These are phyloP conservation scores for Geranomyces variabilis DNA, from an alignment of 192 early-diverging fungal genomes.

Conservation along the genomic window DNA sequence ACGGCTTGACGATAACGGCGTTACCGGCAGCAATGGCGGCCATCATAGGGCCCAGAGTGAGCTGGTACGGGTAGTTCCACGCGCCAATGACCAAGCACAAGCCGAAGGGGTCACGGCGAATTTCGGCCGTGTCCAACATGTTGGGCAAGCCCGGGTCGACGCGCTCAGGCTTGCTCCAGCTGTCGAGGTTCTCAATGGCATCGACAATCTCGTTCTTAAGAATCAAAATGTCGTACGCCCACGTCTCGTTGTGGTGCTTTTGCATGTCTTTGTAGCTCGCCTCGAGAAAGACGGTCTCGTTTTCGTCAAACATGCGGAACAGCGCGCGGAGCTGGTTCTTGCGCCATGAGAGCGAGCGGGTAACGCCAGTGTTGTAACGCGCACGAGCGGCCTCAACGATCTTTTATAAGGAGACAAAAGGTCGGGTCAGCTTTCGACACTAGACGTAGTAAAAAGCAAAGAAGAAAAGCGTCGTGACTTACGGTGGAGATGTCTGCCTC, in stretches of 20 bases:
- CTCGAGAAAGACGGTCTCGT: conserved; percentile 34
- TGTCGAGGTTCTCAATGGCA: conserved; percentile 43
- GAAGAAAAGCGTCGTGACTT: too few species aligned
- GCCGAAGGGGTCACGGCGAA: conserved; percentile 73
- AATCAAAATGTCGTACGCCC: conserved; percentile 33
- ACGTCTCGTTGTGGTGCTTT: conserved; percentile 15
- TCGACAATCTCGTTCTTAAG: conserved; percentile 43
- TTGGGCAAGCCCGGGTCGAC: conserved; percentile 8
- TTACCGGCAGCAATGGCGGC: conserved; percentile 92
- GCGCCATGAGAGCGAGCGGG: conserved; percentile 40
- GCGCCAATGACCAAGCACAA: conserved; percentile 72
- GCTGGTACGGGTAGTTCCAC: conserved; percentile 71
- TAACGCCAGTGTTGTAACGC: conserved; percentile 38
- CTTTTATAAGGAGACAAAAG: too few species aligned
- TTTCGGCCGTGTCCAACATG: conserved; percentile 26
- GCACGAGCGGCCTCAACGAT: conserved; percentile 39
- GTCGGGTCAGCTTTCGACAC: too few species aligned
- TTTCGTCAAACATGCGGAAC: conserved; percentile 33
- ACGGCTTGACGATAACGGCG: conserved; percentile 67
- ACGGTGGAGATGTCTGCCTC: too few species aligned
- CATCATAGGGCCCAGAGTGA: conserved; percentile 72
- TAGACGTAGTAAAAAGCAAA: too few species aligned
- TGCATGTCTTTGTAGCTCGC: conserved; percentile 43
- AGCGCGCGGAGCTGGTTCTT: conserved; percentile 41
- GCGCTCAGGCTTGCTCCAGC: conserved; percentile 38